Evolutionary conservation across 768 basidiomycete genomes (phyloP).

Genomic region (Calocybe gangraenosa): DNA sequence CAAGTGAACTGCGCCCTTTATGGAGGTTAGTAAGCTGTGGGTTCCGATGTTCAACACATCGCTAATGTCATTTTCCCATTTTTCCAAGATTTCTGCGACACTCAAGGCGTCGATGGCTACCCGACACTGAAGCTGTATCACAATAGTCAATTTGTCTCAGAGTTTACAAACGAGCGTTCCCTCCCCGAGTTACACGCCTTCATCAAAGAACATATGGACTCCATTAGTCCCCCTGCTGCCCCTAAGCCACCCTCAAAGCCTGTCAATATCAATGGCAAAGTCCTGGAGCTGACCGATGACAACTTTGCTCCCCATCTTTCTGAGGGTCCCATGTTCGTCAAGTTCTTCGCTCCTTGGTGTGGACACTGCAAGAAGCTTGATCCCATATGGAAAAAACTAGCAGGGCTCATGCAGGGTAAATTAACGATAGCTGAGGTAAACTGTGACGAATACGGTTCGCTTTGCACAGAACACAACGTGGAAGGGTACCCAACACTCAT

Average conservation of each 20-base stretch:
- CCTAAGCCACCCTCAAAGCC: slow-evolving; percentile 17
- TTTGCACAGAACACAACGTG: slow-evolving; percentile 68
- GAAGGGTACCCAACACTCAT: slow-evolving; percentile 81
- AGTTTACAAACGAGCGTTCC: slow-evolving; percentile 52
- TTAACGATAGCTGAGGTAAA: slow-evolving; percentile 84
- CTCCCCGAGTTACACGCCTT: slow-evolving; percentile 53
- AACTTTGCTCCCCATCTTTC: slow-evolving; percentile 36
- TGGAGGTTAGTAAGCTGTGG: slow-evolving; percentile 68
- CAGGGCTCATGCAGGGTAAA: slow-evolving; percentile 60
- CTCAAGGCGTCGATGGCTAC: slow-evolving; percentile 66
- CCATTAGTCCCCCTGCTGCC: slow-evolving; percentile 6
- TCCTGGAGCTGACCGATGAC: slow-evolving; percentile 29
- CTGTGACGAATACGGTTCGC: slow-evolving; percentile 68
- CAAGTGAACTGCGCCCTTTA: slow-evolving; percentile 79
- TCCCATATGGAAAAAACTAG: slow-evolving; percentile 76
- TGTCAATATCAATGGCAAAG: slow-evolving; percentile 32
- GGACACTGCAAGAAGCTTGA: slow-evolving; percentile 96
- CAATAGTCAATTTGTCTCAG: slow-evolving; percentile 56
- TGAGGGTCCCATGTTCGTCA: slow-evolving; percentile 44
- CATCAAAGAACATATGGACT: slow-evolving; percentile 38
- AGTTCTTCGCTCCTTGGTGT: slow-evolving; percentile 95
- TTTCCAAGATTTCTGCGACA: slow-evolving; percentile 70
- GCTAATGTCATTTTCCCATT: slow-evolving; percentile 1
- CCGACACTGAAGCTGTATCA: slow-evolving; percentile 74
- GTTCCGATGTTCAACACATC: too few relatives aligned